Conservation (phyloP, 148 eudicot genomes). For the Polygonum maritimum region DNA sequence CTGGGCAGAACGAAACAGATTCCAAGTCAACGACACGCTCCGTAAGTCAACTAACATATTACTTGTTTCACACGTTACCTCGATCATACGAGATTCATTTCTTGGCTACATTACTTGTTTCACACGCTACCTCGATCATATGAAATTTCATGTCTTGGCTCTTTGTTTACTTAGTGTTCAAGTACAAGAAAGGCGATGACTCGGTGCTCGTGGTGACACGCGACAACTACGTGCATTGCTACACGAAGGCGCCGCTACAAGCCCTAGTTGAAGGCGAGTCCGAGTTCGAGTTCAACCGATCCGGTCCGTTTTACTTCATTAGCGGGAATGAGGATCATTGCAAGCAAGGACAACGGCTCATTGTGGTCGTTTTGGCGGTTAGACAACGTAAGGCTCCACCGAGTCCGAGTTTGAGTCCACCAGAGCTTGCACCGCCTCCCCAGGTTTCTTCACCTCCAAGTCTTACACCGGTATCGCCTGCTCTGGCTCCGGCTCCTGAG, state of each 20-base stretch:
- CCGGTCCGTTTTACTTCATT: constrained; percentile 69
- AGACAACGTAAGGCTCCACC: constrained; percentile 20
- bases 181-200: constrained; percentile 29
- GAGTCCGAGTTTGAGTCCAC: constrained; percentile 2
- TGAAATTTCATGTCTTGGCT: not conserved
- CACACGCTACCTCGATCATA: too few relatives aligned
- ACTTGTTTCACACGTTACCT: not conserved
- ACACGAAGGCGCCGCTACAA: constrained; percentile 25
- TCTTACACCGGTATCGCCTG: not conserved
- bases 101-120: not conserved
- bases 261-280: constrained; percentile 32
- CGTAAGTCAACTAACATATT: constrained; percentile 28
- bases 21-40: constrained; percentile 64
- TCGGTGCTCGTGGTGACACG: constrained; percentile 50
- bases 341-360: constrained; percentile 43
- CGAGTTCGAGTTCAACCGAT: constrained; percentile 41
- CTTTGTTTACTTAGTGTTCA: constrained; percentile 32
- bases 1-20: constrained; percentile 63
- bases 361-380: constrained; percentile 41
- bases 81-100: too few relatives aligned
- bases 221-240: constrained; percentile 41
- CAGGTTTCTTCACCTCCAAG: not conserved
- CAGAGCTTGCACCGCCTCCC: constrained; percentile 1
- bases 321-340: constrained; percentile 36
- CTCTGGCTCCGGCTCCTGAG: not conserved